Percentiles rank a stretch among this genome's conserved stretches.
These are phyloP conservation scores for Pestalotiopsis fici DNA, from an alignment of 2,329 filamentous ascomycete species.

Conservation along the genomic window DNA sequence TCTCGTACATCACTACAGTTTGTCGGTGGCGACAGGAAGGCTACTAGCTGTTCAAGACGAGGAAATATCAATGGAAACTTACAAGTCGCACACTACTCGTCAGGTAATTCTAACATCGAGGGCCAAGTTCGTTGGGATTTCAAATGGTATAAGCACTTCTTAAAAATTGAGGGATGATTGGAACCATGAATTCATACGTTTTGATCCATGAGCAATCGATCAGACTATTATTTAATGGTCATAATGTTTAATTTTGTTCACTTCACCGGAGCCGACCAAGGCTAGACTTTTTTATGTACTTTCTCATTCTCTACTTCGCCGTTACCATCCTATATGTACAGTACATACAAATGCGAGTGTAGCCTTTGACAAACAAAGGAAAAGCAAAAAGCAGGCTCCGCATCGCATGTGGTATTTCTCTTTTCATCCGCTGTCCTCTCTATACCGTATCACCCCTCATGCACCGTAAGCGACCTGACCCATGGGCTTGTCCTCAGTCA, in stretches of 20 bases:
- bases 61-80: too few species aligned
- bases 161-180: not conserved
- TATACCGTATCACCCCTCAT: conserved; percentile 32
- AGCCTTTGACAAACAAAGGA: conserved; percentile 13
- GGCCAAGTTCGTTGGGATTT: too few species aligned
- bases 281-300: conserved; percentile 13
- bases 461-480: conserved; percentile 62
- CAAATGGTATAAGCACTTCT: not conserved
- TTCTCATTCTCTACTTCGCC: conserved; percentile 13
- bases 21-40: too few species aligned
- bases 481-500: conserved; percentile 62
- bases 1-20: too few species aligned
- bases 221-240: too few species aligned
- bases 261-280: not conserved
- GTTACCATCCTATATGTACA: conserved; percentile 26
- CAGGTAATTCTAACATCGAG: too few species aligned
- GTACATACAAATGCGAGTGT: conserved; percentile 19
- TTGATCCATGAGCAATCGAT: too few species aligned
- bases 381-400: conserved; percentile 11
- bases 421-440: conserved; percentile 16
- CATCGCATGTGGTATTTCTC: conserved; percentile 9
- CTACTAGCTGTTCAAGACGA: too few species aligned
- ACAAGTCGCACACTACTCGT: too few species aligned
- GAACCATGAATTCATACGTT: not conserved
- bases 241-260: not conserved